A percentile compares a stretch with the other conserved stretches of the same genome.
These are phyloP conservation scores for Macrolepiota dolichaula DNA, from an alignment of 768 basidiomycete genomes.

Conservation along the genomic window DNA sequence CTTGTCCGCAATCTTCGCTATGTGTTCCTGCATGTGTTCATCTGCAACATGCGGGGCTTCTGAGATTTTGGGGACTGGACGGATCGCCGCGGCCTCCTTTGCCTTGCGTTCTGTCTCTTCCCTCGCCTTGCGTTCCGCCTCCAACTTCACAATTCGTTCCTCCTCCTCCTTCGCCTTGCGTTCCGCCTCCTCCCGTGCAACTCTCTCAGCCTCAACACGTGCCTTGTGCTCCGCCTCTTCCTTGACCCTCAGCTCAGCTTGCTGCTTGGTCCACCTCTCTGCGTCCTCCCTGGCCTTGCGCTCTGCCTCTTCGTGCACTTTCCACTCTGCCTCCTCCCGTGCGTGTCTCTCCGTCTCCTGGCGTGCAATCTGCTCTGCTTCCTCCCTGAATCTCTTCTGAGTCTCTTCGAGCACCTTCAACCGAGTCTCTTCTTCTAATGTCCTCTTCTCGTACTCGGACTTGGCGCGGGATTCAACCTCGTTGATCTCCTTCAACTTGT, in stretches of 20 bases:
- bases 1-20: neutral
- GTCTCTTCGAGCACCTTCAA: neutral
- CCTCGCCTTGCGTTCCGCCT: neutral
- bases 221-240: neutral
- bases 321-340: neutral
- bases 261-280: neutral
- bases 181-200: neutral
- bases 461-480: neutral
- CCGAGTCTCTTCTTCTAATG: neutral
- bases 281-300: neutral
- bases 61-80: neutral
- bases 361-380: neutral
- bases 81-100: neutral
- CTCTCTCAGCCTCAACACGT: neutral
- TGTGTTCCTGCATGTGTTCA: conserved; percentile 8
- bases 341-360: neutral
- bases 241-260: neutral
- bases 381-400: neutral
- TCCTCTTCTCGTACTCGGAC: neutral
- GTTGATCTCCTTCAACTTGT: neutral
- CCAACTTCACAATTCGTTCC: neutral
- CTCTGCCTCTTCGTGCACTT: conserved; percentile 1
- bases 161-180: neutral
- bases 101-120: neutral
- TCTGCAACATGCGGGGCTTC: conserved; percentile 6